Percentiles rank a stretch among this genome's conserved stretches.
Conservation (phyloP, 2,329 filamentous ascomycete species). For the Dendrostoma leiphaemia region DNA sequence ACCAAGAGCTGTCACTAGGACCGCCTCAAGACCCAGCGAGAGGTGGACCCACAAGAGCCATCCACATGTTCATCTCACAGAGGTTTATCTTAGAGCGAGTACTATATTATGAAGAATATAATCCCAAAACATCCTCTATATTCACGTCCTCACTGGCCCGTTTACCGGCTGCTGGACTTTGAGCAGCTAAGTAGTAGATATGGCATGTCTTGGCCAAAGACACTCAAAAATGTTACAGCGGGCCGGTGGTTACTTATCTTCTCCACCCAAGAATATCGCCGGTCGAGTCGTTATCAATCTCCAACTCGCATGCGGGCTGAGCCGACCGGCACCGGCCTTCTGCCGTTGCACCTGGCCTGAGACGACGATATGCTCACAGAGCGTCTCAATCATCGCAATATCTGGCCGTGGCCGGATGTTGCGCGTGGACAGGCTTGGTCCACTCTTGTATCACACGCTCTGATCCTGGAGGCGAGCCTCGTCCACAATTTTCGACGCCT, state of each 20-base stretch:
- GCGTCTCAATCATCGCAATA: neutral
- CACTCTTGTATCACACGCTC: neutral
- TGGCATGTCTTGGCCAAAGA: neutral
- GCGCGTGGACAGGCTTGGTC: neutral
- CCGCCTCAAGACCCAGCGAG: too few species aligned
- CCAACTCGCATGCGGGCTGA: neutral
- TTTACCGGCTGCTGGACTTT: too few species aligned
- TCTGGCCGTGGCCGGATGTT: neutral
- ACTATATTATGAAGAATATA: too few species aligned
- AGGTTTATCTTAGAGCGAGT: too few species aligned
- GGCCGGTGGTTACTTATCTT: neutral
- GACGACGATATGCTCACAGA: neutral
- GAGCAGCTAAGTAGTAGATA: too few species aligned
- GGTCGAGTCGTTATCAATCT: neutral
- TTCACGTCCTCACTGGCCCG: too few species aligned
- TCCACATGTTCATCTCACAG: too few species aligned
- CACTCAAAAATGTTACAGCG: neutral
- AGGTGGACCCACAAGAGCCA: too few species aligned
- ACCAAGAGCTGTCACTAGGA: too few species aligned
- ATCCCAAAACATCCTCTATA: too few species aligned
- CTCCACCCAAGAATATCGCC: conserved; percentile 1
- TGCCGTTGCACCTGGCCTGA: neutral
- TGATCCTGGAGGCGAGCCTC: too few species aligned
- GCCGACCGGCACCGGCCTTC: neutral
- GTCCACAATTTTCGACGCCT: too few species aligned